phyloP scores from a whole-genome alignment of 2,329 filamentous ascomycete genomes.

The Purpureocillium takamizusanense region DNA sequence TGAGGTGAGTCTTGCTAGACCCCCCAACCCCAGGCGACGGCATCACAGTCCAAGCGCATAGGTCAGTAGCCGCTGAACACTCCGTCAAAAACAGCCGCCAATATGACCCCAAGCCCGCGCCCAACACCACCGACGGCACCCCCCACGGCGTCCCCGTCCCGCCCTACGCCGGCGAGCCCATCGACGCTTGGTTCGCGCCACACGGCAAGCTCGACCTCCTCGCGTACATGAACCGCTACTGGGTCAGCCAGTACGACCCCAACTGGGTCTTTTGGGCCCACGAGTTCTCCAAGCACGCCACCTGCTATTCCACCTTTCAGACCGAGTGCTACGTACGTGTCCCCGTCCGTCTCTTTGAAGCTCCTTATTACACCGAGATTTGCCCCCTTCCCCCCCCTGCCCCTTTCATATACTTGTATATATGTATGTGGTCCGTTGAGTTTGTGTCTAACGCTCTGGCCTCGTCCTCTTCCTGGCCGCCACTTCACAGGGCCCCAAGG shows the following conservation, averaged over 20 bases:
- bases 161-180: conserved; percentile 47
- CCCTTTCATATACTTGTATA: too few species aligned
- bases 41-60: too few species aligned
- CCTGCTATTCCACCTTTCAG: conserved; percentile 59
- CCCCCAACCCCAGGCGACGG: too few species aligned
- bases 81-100: conserved; percentile 33
- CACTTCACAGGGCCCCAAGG: conserved; percentile 37
- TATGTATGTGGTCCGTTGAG: too few species aligned
- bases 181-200: conserved; percentile 48
- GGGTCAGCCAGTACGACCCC: conserved; percentile 47
- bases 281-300: conserved; percentile 60
- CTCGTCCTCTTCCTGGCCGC: too few species aligned
- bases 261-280: conserved; percentile 57
- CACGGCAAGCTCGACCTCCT: conserved; percentile 52
- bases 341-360: too few species aligned
- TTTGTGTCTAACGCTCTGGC: too few species aligned
- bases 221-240: conserved; percentile 56
- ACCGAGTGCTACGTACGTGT: conserved; percentile 45
- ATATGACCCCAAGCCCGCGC: conserved; percentile 51
- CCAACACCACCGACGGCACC: conserved; percentile 53
- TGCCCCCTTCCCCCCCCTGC: too few species aligned
- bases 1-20: conserved; percentile 23
- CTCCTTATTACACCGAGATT: too few species aligned
- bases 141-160: conserved; percentile 43
- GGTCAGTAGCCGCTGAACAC: too few species aligned